Evolutionary conservation across 148 eudicot genomes (phyloP).

Genomic region (Talinum fruticosum): DNA sequence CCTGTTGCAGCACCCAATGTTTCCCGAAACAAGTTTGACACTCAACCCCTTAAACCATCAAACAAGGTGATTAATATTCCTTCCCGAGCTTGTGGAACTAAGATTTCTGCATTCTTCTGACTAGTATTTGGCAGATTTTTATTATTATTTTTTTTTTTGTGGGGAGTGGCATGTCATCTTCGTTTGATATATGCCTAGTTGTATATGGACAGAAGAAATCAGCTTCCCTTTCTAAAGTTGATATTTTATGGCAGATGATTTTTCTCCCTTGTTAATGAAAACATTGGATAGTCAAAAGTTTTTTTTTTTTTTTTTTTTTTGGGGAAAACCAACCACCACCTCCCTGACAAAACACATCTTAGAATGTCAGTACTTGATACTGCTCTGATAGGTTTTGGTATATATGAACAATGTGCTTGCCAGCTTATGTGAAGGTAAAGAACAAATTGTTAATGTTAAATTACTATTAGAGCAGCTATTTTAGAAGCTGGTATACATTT

Average conservation of each 20-base stretch:
- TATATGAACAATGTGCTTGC: no score
- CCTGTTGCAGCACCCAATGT: slow-evolving; percentile 33
- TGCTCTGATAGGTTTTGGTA: not conserved
- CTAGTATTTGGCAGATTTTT: not conserved
- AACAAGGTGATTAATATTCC: slow-evolving; percentile 26
- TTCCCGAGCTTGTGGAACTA: not conserved
- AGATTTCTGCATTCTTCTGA: not conserved
- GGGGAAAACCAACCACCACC: not conserved
- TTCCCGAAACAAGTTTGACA: slow-evolving; percentile 39
- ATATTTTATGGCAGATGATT: no score
- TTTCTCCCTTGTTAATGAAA: not conserved
- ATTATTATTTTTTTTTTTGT: no score
- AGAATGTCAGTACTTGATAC: not conserved
- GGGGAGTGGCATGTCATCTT: no score
- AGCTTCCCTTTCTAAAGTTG: not conserved
- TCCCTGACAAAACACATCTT: not conserved
- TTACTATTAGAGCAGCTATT: not conserved
- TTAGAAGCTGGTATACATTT: not conserved
- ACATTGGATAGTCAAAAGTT: not conserved
- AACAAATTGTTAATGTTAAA: no score
- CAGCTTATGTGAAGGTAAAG: no score
- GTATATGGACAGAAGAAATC: not conserved
- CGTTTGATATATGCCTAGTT: not conserved
- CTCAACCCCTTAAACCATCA: slow-evolving; percentile 37
- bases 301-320: no score